Conservation (phyloP, 176 grass and related monocot species). For the Thalia dealbata region DNA sequence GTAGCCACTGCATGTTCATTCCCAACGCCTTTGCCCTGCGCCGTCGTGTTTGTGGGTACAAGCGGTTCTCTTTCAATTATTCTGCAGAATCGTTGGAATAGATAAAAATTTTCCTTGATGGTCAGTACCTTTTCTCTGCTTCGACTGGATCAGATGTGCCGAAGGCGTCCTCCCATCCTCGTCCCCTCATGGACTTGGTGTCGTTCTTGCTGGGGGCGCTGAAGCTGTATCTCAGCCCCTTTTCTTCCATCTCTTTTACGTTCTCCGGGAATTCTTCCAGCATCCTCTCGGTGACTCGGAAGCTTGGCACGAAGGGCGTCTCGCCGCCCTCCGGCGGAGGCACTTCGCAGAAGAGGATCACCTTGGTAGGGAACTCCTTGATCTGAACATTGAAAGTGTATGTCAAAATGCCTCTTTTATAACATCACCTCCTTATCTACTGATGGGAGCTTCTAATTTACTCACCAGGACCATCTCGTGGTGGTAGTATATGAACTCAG, state of each 20-base stretch:
- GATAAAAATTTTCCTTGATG: neutral
- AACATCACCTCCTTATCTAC: neutral
- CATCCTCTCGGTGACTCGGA: constrained; percentile 45
- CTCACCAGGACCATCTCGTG: constrained; percentile 40
- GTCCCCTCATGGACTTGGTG: constrained; percentile 49
- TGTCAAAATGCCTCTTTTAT: neutral
- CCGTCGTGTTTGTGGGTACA: neutral
- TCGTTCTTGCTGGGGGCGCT: constrained; percentile 53
- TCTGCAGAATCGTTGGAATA: neutral
- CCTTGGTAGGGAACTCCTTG: constrained; percentile 31
- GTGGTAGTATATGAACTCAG: constrained; percentile 64
- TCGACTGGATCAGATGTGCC: constrained; percentile 37
- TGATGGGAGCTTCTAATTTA: neutral
- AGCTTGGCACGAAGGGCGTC: constrained; percentile 63
- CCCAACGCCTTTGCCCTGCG: constrained; percentile 30
- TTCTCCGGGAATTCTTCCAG: constrained; percentile 44
- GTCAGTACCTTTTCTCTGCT: constrained; percentile 29
- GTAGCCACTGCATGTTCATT: constrained; percentile 58
- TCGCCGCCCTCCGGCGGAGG: constrained; percentile 48
- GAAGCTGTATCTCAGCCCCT: constrained; percentile 46
- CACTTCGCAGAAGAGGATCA: constrained; percentile 51
- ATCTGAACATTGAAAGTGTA: constrained; percentile 28
- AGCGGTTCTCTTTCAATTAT: neutral
- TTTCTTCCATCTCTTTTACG: constrained; percentile 42
- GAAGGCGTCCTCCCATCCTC: constrained; percentile 69